Base-by-base conservation (phyloP, 306 rosid genomes). In the Styphnolobium japonicum region DNA sequence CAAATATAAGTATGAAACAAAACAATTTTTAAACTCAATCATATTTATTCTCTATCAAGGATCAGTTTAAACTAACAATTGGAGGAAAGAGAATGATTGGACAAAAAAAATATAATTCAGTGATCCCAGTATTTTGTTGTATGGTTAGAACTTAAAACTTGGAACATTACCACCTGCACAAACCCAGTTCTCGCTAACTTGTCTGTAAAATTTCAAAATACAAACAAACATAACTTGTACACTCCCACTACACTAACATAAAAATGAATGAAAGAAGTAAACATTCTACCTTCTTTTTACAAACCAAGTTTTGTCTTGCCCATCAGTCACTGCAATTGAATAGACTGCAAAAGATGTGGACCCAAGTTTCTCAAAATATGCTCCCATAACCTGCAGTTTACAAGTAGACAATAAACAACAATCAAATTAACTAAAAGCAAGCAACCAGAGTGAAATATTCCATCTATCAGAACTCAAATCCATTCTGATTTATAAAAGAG, bases 291-390 rank as follows among this genome's bases (percentile, higher is more conserved):
- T 94, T 87, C 99, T 86, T 87, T 87, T 93, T 68, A 96, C 97
- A 85, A 93, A 96, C 98, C 97, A 93, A 68, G 98, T 96, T 86
- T 84, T 88, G 82, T 86, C 88, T 83, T 82, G 92, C 70, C 93
- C 88, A 81, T 89, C 98, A 22, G 98, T 91, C 57, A 96, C 99
- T 66, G 92, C 98, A 71, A 96, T 93, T 75, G 97, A 90, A 81
- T 96, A 96, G 64, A 96, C 99, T 10, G 99, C 99, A 90, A 96
- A 96, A 74, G 99, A 93, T 78, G 93, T 96, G 78, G 99, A 91
- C 36, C 96, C 94, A 22, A 89, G 83, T 87, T 96, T 91, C 87
- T 96, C 99, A 89, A 96, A 96, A 83, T 93, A 90, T 23, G 99
- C 99, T 65, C 99, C 99, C 85, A 91, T 93, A 51, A 96, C 99